Base-by-base conservation (phyloP, 495 filamentous ascomycete species). In the Aspergillus saccharolyticus region DNA sequence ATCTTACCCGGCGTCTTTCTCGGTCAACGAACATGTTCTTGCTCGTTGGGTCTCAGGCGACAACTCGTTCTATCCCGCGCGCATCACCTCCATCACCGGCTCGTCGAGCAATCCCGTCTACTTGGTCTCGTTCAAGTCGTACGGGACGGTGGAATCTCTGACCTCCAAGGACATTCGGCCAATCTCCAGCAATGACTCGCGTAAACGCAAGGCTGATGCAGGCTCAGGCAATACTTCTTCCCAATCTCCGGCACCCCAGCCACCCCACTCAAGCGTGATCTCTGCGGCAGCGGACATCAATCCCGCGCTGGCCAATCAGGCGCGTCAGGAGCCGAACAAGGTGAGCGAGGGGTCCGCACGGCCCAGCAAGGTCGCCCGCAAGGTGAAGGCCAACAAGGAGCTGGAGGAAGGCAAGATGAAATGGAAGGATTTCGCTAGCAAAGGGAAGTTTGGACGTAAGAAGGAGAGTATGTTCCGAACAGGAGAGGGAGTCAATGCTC, bases 381-480 rank as follows among this genome's bases (percentile, higher is more conserved):
- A 96, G 75, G 84, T 96, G 60, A 95, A 95, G 75, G 89, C 91
- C 16, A 91, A 83, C 30, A 90, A 90, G 69, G 90, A 93, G 67
- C 78, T 98, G 12, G 91, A 96, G 74, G 88, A 82, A 59, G 87
- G 87, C 60, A 96, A 96, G 78, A 90, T 79, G 62, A 96, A 94
- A 65, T 98, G 94, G 94, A 87, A 97, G 71, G 87, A 92, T 63
- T 98, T 95, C 68, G 85, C 82, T 42, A 77, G 77, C 62, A 96
- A 92, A 74, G 87, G 88, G 18, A 91, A 90, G 66, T 76, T 84
- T 42, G 88, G 84, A 47, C 91, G 89, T 74, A 96, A 96, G 77
- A 96, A 96, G 77, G 91, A 97, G 16, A 95, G 89, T 75, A 96
- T 97, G 94, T 98, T 98, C 65, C 83, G 95, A 22, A 96, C 92